Base-by-base conservation (phyloP, 495 filamentous ascomycete species). In the Neurospora cerealis region DNA sequence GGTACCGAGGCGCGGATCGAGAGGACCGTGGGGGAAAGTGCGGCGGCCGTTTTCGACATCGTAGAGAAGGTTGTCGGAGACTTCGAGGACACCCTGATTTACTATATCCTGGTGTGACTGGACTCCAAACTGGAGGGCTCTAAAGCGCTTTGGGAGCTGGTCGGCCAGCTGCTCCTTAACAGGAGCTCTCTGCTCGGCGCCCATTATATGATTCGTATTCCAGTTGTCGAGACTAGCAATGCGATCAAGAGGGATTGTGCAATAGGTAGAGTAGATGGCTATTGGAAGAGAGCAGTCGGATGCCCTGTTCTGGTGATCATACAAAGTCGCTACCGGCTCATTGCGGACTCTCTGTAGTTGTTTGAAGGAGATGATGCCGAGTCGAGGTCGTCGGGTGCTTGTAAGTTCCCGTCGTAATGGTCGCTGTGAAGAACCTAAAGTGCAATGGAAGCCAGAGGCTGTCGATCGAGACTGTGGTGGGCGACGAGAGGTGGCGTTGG, bases 41-140 rank as follows among this genome's bases (percentile, higher is more conserved):
- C 84, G 83, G 75, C 96, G 85, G 73, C 90, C 88, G 74, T 90
- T 88, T 54, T 91, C 90, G 71, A 95, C 85, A 83, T 98, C 93
- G 85, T 94, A 98, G 72, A 99, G 89, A 80, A 93, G 90, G 78
- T 94, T 88, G 80, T 97, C 93, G 10, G 92, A 94, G 66, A 99
- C 92, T 82, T 97, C 94, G 72, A 98, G 87, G 37, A 97, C 93
- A 76, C 90, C 92, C 83, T 99, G 96, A 77, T 93, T 94, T 71
- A 96, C 92, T 74, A 98, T 97, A 77, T 98, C 94, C 80, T 97
- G 91, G 74, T 91, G 92, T 21, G 94, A 93, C 91, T 95, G 88
- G 73, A 98, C 91, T 77, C 96, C 96, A 80, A 99, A 99, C 78
- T 96, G 92, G 77, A 99, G 86, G 79, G 95, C 91, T 78, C 92